Percentiles rank a stretch among this genome's conserved stretches.
Evolutionary conservation across 83 land plant genomes (phyloP).

Genomic region (Picea abies): DNA sequence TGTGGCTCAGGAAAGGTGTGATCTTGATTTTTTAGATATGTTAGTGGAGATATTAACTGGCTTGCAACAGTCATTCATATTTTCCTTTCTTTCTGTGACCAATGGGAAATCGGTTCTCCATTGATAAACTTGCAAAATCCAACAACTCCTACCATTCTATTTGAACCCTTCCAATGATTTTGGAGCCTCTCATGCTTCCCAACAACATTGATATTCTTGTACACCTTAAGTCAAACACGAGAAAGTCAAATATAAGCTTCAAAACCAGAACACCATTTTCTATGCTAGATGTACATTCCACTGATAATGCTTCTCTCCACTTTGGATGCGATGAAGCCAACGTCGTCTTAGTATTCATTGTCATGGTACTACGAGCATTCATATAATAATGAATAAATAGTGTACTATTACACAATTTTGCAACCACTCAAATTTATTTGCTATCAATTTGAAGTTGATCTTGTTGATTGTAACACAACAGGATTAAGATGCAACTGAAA

Average conservation of each 20-base stretch:
- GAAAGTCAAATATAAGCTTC: conserved; percentile 25
- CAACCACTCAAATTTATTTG: no score
- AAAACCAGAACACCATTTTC: conserved; percentile 40
- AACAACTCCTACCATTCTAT: conserved; percentile 35
- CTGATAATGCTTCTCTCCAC: conserved; percentile 34
- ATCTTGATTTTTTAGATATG: no score
- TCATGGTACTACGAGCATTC: background rate
- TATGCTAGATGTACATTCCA: conserved; percentile 38
- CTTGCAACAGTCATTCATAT: no score
- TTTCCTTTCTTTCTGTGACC: background rate
- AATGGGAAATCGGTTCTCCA: conserved; percentile 57
- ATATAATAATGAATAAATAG: no score
- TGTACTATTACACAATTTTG: no score
- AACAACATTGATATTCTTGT: conserved; percentile 20
- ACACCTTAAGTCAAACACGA: conserved; percentile 2
- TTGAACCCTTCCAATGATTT: conserved; percentile 36
- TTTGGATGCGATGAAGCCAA: conserved; percentile 37
- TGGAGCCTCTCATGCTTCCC: conserved; percentile 6
- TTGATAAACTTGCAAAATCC: conserved; percentile 26
- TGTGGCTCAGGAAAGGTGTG: no score
- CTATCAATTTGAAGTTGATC: no score
- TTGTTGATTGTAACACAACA: no score
- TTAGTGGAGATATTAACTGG: no score
- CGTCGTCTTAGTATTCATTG: conserved; percentile 21
- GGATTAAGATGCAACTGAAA: no score